A percentile compares a stretch with the other conserved stretches of the same genome.
Conservation (phyloP, 2,329 filamentous ascomycete genomes). For the Leptographium flavum region DNA sequence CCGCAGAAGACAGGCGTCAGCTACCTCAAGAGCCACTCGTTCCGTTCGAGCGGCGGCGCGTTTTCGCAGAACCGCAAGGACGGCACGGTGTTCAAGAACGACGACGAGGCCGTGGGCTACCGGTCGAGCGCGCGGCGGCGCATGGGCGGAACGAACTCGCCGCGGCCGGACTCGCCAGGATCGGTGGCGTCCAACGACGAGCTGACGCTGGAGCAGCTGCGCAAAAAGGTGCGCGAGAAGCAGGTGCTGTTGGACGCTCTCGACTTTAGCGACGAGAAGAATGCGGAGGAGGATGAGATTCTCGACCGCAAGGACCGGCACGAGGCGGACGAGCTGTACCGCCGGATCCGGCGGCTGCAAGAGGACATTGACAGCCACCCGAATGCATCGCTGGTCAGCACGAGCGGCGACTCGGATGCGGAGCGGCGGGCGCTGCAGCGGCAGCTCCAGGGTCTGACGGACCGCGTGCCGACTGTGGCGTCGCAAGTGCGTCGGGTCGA, state of each 20-base stretch:
- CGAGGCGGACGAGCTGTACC: constrained; percentile 88
- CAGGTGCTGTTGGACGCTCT: constrained; percentile 90
- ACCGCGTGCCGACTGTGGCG: constrained; percentile 81
- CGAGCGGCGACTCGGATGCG: constrained; percentile 69
- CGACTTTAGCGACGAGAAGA: constrained; percentile 88
- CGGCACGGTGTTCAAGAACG: constrained; percentile 92
- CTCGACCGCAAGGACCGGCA: constrained; percentile 81
- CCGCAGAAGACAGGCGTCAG: constrained; percentile 97
- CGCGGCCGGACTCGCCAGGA: constrained; percentile 63
- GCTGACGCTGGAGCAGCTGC: constrained; percentile 69
- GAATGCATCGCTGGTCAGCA: constrained; percentile 52
- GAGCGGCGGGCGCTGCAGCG: constrained; percentile 77
- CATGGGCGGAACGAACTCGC: constrained; percentile 48
- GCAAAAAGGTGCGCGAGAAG: constrained; percentile 87
- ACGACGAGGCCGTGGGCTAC: constrained; percentile 85
- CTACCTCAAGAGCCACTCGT: constrained; percentile 91
- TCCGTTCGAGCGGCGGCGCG: constrained; percentile 50
- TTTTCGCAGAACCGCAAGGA: constrained; percentile 62
- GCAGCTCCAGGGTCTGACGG: constrained; percentile 75
- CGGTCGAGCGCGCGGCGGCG: constrained; percentile 85
- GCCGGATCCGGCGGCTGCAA: constrained; percentile 78
- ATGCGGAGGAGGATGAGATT: constrained; percentile 78
- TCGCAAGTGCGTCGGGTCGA: constrained; percentile 86
- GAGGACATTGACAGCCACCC: constrained; percentile 91
- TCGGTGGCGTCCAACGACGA: constrained; percentile 65